phyloP scores from a whole-genome alignment of 1,284 basidiomycete species.

The Irpex sp. region DNA sequence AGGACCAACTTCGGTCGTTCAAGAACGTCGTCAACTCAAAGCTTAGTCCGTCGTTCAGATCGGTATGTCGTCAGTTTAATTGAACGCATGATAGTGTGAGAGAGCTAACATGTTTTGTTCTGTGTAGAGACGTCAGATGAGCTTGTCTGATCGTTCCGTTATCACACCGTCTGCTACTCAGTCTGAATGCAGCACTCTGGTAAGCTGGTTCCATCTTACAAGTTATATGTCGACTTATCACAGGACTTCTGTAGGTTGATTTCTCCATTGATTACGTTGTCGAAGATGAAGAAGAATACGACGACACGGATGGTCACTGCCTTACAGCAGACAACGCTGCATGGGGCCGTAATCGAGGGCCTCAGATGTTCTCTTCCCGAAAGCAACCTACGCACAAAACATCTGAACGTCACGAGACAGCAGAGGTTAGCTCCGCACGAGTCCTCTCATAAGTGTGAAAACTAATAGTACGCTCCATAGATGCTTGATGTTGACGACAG shows the following conservation, averaged over 20 bases:
- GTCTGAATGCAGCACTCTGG: slow-evolving; percentile 33
- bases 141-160: slow-evolving; percentile 11
- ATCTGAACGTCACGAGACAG: slow-evolving; percentile 1
- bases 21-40: slow-evolving; percentile 21
- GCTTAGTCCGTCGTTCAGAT: slow-evolving; percentile 18
- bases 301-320: not conserved
- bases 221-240: no score
- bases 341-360: slow-evolving; percentile 3
- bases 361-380: not conserved
- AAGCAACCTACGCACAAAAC: not conserved
- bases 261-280: slow-evolving; percentile 15
- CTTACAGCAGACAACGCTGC: slow-evolving; percentile 12
- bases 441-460: not conserved
- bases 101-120: slow-evolving; percentile 6
- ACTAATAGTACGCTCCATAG: not conserved
- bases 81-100: not conserved
- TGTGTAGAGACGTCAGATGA: slow-evolving; percentile 18
- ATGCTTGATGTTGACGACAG: slow-evolving; percentile 14
- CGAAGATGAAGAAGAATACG: slow-evolving; percentile 1
- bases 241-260: slow-evolving; percentile 20
- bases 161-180: slow-evolving; percentile 20
- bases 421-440: slow-evolving; percentile 4
- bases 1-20: slow-evolving; percentile 25
- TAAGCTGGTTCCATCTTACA: slow-evolving; percentile 8
- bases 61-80: slow-evolving; percentile 18